phyloP scores from a whole-genome alignment of 2,329 filamentous ascomycete species.

The Paecilomyces formosus region DNA sequence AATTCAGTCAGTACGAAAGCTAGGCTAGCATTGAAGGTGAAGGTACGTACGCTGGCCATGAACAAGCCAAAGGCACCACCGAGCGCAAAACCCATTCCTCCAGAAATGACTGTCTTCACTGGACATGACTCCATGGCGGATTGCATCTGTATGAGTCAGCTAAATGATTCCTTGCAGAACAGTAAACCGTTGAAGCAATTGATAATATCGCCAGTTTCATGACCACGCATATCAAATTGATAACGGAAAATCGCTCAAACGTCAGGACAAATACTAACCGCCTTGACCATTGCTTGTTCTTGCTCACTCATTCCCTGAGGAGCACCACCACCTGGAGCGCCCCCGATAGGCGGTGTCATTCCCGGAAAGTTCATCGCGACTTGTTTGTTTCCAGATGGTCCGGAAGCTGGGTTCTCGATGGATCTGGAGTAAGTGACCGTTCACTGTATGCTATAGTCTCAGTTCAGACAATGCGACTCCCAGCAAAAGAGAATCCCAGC shows the following conservation, averaged over 20 bases:
- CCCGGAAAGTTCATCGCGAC: constrained; percentile 29
- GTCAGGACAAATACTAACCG: constrained; percentile 21
- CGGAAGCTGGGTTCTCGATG: neutral
- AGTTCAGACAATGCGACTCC: neutral
- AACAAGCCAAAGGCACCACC: constrained; percentile 93
- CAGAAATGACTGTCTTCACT: constrained; percentile 80
- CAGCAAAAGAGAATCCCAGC: neutral
- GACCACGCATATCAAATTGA: neutral
- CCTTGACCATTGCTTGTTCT: constrained; percentile 42
- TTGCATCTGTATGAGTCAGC: constrained; percentile 55
- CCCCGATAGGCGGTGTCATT: constrained; percentile 23
- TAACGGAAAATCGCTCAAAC: neutral
- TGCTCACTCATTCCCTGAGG: constrained; percentile 38
- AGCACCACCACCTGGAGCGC: constrained; percentile 14
- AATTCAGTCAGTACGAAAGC: neutral
- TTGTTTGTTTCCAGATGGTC: neutral
- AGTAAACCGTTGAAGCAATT: neutral
- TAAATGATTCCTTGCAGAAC: neutral
- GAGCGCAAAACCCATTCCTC: constrained; percentile 88
- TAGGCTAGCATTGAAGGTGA: neutral
- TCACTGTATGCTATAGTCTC: neutral
- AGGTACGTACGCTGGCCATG: constrained; percentile 80
- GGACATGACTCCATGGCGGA: constrained; percentile 84
- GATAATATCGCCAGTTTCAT: neutral
- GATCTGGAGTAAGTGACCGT: neutral